These are phyloP conservation scores for Chaetomium fimeti DNA, from an alignment of 495 filamentous ascomycete genomes.

Conservation along the genomic window DNA sequence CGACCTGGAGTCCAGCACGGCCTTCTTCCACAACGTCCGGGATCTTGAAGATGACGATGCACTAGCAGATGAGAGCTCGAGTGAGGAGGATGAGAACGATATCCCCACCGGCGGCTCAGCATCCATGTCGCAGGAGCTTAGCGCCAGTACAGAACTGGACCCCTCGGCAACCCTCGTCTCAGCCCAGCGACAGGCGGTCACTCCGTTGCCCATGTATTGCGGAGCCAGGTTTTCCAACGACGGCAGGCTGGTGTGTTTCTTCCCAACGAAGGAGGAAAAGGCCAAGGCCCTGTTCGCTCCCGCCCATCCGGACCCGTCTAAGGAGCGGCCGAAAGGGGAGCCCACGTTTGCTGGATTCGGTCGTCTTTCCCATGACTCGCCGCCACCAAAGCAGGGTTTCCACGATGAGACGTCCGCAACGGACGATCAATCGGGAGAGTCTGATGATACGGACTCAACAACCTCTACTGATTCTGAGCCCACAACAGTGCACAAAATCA, in stretches of 20 bases:
- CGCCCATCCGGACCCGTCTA: slow-evolving; percentile 58
- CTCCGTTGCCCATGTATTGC: slow-evolving; percentile 71
- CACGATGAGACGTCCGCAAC: slow-evolving; percentile 55
- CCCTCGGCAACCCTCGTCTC: slow-evolving; percentile 48
- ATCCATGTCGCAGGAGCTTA: slow-evolving; percentile 57
- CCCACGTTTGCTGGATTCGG: slow-evolving; percentile 86
- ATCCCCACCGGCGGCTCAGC: slow-evolving; percentile 54
- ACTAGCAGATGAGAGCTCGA: slow-evolving; percentile 67
- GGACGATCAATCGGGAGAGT: slow-evolving; percentile 47
- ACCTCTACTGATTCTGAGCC: slow-evolving; percentile 70
- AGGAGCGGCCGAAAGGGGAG: slow-evolving; percentile 61
- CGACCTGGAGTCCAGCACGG: slow-evolving; percentile 69
- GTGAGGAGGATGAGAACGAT: slow-evolving; percentile 76
- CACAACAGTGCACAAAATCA: slow-evolving; percentile 56
- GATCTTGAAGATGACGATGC: slow-evolving; percentile 62
- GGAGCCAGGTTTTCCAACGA: slow-evolving; percentile 75
- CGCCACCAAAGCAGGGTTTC: slow-evolving; percentile 48
- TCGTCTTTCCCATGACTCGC: slow-evolving; percentile 58
- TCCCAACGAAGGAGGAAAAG: slow-evolving; percentile 76
- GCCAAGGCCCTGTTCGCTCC: slow-evolving; percentile 60
- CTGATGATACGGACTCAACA: slow-evolving; percentile 65
- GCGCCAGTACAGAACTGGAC: slow-evolving; percentile 51
- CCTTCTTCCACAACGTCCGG: slow-evolving; percentile 62
- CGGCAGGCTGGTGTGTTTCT: slow-evolving; percentile 82
- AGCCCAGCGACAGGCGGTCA: slow-evolving; percentile 68